Conservation (phyloP, 352 stramenopile species). For the Phytopythium boreale region DNA sequence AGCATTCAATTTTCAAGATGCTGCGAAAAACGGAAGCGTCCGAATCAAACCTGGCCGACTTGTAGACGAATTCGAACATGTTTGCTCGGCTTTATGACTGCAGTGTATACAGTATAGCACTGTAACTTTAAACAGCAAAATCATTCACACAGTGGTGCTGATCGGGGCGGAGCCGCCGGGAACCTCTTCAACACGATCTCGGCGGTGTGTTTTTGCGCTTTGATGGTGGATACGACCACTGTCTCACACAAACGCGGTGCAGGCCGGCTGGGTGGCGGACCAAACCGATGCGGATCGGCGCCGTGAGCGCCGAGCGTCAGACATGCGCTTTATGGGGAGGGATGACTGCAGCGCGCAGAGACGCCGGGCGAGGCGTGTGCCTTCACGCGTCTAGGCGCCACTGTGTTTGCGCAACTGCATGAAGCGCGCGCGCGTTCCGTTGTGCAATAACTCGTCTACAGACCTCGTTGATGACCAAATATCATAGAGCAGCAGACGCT, state of each 20-base stretch:
- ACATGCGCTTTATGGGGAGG: not conserved
- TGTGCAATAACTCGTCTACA: not conserved
- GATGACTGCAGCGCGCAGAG: not conserved
- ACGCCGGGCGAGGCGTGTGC: not conserved
- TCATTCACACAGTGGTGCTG: not conserved
- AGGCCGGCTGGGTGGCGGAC: not conserved
- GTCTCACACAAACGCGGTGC: not conserved
- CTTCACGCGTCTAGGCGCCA: not conserved
- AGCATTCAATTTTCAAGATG: not conserved
- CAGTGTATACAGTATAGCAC: too few species aligned
- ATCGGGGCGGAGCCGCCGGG: not conserved
- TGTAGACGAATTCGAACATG: not conserved
- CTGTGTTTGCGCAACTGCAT: not conserved
- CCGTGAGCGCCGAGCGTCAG: slow-evolving; percentile 1
- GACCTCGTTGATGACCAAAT: not conserved
- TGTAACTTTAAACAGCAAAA: not conserved
- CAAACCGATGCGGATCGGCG: not conserved
- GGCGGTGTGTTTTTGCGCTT: too few species aligned
- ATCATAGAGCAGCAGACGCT: too few species aligned
- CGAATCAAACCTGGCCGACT: too few species aligned
- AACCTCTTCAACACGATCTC: not conserved
- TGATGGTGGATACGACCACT: not conserved
- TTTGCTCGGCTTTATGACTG: too few species aligned
- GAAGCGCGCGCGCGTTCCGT: not conserved
- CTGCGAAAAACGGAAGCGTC: too few species aligned